These are phyloP conservation scores for Sonneratia caseolaris DNA, from an alignment of 345 rosid species.

Conservation along the genomic window DNA sequence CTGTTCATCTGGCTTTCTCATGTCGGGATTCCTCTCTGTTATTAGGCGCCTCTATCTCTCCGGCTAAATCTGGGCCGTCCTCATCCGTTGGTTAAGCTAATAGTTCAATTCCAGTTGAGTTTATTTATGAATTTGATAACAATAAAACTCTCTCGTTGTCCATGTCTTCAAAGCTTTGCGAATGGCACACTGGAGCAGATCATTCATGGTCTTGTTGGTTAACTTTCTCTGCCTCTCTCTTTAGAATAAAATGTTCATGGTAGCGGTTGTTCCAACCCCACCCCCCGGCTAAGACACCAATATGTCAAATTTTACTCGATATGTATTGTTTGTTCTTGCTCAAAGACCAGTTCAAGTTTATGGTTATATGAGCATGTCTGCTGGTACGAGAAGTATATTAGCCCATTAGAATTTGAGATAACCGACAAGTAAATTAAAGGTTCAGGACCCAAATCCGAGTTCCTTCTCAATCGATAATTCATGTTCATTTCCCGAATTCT, in stretches of 20 bases:
- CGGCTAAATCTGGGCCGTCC: slow-evolving; percentile 73
- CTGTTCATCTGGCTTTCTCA: slow-evolving; percentile 2
- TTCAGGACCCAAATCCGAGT: background rate
- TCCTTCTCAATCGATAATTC: no score
- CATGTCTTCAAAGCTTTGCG: background rate
- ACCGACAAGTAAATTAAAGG: no score
- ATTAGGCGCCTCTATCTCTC: slow-evolving; percentile 77
- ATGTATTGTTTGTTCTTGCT: background rate
- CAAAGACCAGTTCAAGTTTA: no score
- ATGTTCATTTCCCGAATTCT: no score
- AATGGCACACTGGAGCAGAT: slow-evolving; percentile 37
- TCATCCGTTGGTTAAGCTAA: slow-evolving; percentile 59
- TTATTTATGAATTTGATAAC: background rate
- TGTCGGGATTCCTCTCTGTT: slow-evolving; percentile 35
- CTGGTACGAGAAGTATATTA: background rate
- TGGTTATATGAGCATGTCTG: no score
- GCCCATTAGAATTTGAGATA: no score
- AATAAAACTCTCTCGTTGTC: background rate
- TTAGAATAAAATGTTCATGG: no score
- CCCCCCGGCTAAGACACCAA: no score
- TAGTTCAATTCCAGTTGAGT: background rate
- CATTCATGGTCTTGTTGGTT: slow-evolving; percentile 69
- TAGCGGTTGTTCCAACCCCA: no score
- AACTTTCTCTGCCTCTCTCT: slow-evolving; percentile 11
- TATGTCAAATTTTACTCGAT: no score